These are phyloP conservation scores for Neurospora sp. DNA, from an alignment of 2,329 filamentous ascomycete species.

Conservation along the genomic window DNA sequence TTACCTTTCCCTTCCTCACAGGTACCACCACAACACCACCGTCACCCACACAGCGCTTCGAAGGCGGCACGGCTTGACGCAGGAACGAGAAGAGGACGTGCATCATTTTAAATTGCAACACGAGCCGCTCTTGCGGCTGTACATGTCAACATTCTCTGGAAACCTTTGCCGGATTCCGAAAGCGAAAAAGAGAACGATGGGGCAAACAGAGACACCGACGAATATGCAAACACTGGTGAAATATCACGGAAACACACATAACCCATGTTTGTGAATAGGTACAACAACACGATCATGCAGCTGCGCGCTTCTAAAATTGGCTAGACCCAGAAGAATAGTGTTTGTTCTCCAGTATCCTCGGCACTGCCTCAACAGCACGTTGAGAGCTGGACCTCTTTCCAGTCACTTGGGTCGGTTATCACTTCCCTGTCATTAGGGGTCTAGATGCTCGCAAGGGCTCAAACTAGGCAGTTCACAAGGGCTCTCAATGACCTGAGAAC, in stretches of 20 bases:
- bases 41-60: neutral
- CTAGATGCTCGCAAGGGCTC: neutral
- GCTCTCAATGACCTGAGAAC: neutral
- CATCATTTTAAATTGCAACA: neutral
- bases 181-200: neutral
- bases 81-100: neutral
- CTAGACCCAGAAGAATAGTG: neutral
- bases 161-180: neutral
- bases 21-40: neutral
- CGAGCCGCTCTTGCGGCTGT: neutral
- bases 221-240: neutral
- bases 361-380: neutral
- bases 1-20: neutral
- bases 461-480: neutral
- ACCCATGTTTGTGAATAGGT: neutral
- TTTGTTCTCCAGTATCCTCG: neutral
- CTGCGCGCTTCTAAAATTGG: neutral
- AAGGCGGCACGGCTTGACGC: neutral
- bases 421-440: neutral
- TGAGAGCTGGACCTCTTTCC: neutral
- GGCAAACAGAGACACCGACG: neutral
- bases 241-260: neutral
- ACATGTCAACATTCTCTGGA: neutral
- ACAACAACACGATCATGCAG: neutral
- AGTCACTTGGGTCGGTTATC: neutral